Conservation (phyloP, 1,139 yeast species). For the Yamadazyma triangularis region DNA sequence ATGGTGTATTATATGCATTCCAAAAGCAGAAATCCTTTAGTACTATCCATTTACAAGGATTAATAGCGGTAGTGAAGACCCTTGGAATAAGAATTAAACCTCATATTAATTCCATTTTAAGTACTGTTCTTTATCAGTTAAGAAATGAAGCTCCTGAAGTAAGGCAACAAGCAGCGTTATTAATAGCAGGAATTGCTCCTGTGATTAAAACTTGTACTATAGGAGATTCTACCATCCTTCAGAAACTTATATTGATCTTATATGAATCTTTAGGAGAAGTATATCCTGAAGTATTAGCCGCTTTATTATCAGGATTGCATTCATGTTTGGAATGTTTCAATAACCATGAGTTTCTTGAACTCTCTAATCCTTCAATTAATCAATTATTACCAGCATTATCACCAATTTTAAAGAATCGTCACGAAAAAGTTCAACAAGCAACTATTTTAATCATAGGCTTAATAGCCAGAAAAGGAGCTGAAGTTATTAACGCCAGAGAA, state of each 20-base stretch:
- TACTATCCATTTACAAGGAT: slow-evolving; percentile 53
- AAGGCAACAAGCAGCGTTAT: slow-evolving; percentile 83
- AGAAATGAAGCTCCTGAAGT: slow-evolving; percentile 70
- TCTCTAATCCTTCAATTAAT: slow-evolving; percentile 76
- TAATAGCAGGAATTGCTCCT: slow-evolving; percentile 64
- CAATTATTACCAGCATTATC: slow-evolving; percentile 85
- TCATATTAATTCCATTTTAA: slow-evolving; percentile 68
- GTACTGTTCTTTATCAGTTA: slow-evolving; percentile 69
- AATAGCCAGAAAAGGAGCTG: slow-evolving; percentile 82
- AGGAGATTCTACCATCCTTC: slow-evolving; percentile 53
- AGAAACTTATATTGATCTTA: slow-evolving; percentile 68
- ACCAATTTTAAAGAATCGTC: slow-evolving; percentile 86
- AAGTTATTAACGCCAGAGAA: slow-evolving; percentile 83
- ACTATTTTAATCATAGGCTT: slow-evolving; percentile 77
- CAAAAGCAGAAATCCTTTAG: slow-evolving; percentile 69
- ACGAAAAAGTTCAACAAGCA: slow-evolving; percentile 87
- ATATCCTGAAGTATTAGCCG: slow-evolving; percentile 89
- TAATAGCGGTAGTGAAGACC: slow-evolving; percentile 63
- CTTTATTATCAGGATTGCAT: slow-evolving; percentile 69
- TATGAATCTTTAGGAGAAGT: slow-evolving; percentile 95
- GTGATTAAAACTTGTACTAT: slow-evolving; percentile 56
- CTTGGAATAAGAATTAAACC: slow-evolving; percentile 70
- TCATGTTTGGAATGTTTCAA: slow-evolving; percentile 34
- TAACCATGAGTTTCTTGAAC: slow-evolving; percentile 47
- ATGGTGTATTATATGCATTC: slow-evolving; percentile 79